Conservation (phyloP, 495 filamentous ascomycete species). For the Xylaria grammica region DNA sequence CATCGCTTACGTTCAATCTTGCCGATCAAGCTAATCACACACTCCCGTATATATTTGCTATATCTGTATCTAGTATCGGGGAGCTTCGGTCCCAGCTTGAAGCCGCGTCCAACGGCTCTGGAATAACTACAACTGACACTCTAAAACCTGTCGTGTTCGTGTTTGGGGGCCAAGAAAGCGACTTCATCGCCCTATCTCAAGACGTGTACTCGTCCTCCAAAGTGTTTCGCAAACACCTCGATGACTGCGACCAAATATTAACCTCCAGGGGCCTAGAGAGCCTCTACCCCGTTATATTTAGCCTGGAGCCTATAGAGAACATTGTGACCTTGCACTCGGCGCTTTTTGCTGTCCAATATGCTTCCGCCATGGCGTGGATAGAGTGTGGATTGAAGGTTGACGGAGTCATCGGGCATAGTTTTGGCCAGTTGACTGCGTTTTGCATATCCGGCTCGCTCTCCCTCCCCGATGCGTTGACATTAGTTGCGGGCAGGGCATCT, state of each 20-base stretch:
- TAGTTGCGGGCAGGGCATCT: conserved; percentile 49
- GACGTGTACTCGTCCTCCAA: conserved; percentile 36
- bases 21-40: conserved; percentile 16
- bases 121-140: background rate
- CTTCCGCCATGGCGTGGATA: conserved; percentile 56
- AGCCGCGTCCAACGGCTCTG: conserved; percentile 4
- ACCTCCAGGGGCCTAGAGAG: conserved; percentile 36
- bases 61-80: background rate
- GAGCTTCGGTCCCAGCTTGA: conserved; percentile 16
- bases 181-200: conserved; percentile 39
- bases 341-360: conserved; percentile 56
- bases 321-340: conserved; percentile 50
- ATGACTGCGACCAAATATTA: conserved; percentile 41
- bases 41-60: background rate
- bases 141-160: conserved; percentile 45
- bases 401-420: conserved; percentile 56
- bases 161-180: conserved; percentile 56
- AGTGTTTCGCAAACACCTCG: conserved; percentile 44
- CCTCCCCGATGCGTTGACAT: conserved; percentile 36
- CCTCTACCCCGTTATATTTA: conserved; percentile 58
- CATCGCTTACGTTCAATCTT: conserved; percentile 18
- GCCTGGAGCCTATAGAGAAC: conserved; percentile 41
- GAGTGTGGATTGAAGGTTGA: conserved; percentile 49
- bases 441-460: conserved; percentile 33
- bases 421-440: conserved; percentile 60